Conservation (phyloP, 2,329 filamentous ascomycete genomes). For the Claviceps digitariae region DNA sequence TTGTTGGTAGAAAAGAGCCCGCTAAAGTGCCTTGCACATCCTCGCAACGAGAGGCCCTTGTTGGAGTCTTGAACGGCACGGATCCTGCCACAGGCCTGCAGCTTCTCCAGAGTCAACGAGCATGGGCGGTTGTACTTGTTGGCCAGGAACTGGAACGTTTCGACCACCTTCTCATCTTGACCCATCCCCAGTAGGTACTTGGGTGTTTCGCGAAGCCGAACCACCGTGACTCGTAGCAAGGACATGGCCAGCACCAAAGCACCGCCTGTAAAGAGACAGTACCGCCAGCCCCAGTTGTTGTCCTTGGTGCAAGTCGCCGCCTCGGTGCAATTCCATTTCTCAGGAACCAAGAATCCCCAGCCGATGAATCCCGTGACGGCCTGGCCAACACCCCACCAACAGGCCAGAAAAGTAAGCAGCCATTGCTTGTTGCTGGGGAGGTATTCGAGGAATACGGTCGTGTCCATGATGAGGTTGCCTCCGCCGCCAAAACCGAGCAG, state of each 20-base stretch:
- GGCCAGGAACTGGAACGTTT: constrained; percentile 32
- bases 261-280: constrained; percentile 31
- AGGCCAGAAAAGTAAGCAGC: constrained; percentile 30
- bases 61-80: constrained; percentile 20
- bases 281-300: constrained; percentile 37
- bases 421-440: constrained; percentile 33
- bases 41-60: constrained; percentile 17
- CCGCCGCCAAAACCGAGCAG: constrained; percentile 47
- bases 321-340: constrained; percentile 26
- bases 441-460: constrained; percentile 38
- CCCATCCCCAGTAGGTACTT: constrained; percentile 32
- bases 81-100: constrained; percentile 32
- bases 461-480: constrained; percentile 38
- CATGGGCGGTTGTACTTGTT: constrained; percentile 29
- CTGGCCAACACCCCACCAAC: constrained; percentile 40
- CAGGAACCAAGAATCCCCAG: constrained; percentile 36
- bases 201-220: constrained; percentile 34
- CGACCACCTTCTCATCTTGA: constrained; percentile 34
- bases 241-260: constrained; percentile 30
- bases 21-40: constrained; percentile 38
- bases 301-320: constrained; percentile 30
- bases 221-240: constrained; percentile 29
- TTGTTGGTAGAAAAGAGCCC: constrained; percentile 51
- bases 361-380: constrained; percentile 30
- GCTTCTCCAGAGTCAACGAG: constrained; percentile 29